These are phyloP conservation scores for Psophocarpus tetragonolobus DNA, from an alignment of 306 rosid species.

Conservation along the genomic window DNA sequence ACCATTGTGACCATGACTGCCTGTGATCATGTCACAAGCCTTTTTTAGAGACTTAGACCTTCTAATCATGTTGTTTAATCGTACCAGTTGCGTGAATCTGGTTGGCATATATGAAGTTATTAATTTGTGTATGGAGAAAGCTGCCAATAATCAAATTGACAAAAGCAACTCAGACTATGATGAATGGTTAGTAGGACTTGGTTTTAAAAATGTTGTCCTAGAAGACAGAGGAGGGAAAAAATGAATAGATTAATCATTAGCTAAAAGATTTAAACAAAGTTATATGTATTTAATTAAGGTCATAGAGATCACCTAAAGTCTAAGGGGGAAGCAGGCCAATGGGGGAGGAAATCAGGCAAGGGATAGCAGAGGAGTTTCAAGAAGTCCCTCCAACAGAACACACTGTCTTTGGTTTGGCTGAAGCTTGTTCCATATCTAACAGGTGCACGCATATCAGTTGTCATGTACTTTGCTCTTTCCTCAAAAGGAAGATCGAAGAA, in stretches of 20 bases:
- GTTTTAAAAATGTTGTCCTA: neutral
- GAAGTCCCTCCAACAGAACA: slow-evolving; percentile 93
- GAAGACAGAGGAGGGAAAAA: neutral
- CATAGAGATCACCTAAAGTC: slow-evolving; percentile 55
- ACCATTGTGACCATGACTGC: neutral
- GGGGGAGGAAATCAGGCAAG: slow-evolving; percentile 50
- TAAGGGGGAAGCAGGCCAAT: slow-evolving; percentile 79
- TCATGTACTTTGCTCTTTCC: slow-evolving; percentile 80
- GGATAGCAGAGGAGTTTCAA: slow-evolving; percentile 78
- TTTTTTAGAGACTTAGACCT: neutral
- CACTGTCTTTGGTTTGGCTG: slow-evolving; percentile 68
- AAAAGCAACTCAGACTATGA: neutral
- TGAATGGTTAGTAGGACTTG: neutral
- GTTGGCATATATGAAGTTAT: neutral
- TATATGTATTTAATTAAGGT: neutral
- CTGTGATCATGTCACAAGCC: slow-evolving; percentile 13
- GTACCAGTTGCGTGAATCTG: neutral
- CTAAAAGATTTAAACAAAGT: neutral
- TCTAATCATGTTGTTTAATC: neutral
- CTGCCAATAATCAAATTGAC: neutral
- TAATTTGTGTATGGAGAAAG: neutral
- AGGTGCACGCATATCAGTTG: slow-evolving; percentile 58
- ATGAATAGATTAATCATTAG: neutral
- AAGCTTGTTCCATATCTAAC: slow-evolving; percentile 91
- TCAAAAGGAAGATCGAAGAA: slow-evolving; percentile 79